Evolutionary conservation across 345 rosid species (phyloP), one percentile per base, ranked within the genome.

Genomic region (Bruguiera gymnorhiza): DNA sequence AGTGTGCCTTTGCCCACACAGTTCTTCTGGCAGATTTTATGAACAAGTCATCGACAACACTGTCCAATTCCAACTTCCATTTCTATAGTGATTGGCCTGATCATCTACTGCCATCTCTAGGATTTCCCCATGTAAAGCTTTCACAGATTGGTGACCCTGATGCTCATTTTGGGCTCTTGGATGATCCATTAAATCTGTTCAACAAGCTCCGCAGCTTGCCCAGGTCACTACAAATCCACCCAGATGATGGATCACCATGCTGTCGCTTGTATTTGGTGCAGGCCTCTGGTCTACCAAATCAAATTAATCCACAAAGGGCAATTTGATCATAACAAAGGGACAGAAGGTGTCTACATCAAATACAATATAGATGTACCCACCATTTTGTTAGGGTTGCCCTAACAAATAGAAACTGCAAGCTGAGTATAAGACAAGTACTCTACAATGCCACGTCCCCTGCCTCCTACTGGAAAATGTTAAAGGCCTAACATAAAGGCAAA

Each of bases 71-170:
- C 51, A 79, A 81, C 74, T 94, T 86, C 86, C 85, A 88, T 61
- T 94, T 94, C 82, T 86, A 91, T 70, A 86, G 97, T 74, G 97
- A 94, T 79, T 94, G 97, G 98, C 98, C 98, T n/a, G 97, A 94
- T 59, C 89, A 83, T 62, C 89, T 94, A 24, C 84, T 94, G 62
- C 98, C 98, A 73, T 77, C 98, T 52, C 72, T 94, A 23, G 98
- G 98, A 61, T 91, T 91, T 80, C 81, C 97, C 71, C 73, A 88
- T 55, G 98, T 94, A 64, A 83, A 71, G 60, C 93, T 94, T 80
- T 94, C 97, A 63, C 98, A 94, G 73, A 91, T 91, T 54, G 98
- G 98, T 62, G 97, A 91, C 61, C 89, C 98, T 51, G 97, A 94
- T 79, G 98, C 98, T 18, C 83, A 94, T 74, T 94, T 94, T 8